Base-by-base conservation (phyloP, 2,329 filamentous ascomycete species). In the Colletotrichum neosansevieriae region DNA sequence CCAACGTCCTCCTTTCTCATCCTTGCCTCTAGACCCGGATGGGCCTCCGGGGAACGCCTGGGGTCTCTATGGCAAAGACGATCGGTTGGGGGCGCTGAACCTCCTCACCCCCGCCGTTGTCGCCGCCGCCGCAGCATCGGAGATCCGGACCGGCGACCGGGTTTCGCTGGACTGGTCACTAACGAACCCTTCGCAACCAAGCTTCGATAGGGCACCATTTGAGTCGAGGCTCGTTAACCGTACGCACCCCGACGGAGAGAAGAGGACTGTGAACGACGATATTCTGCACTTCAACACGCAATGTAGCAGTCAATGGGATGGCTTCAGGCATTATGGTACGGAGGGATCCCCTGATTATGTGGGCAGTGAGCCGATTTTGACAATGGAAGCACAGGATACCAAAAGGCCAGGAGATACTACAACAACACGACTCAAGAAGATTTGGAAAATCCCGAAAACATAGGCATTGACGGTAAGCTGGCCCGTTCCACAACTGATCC, bases 51-150 rank as follows among this genome's bases (percentile, higher is more conserved):
- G 84, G 7, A 88, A 88, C 64, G 84, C 86, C 6, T 89, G 86
- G 86, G 85, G 85, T 1, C 80, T 86, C 4, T 88, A 85, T 69
- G 86, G 85, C 3, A 73, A 78, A 5, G 64, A 78, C 3, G 86
- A 88, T 67, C 77, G 88, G 70, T 78, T 86, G 11, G 86, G 86
- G 24, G 86, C 83, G 72, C 78, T 89, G 1, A 88, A 88, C 73
- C 79, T 86, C 2, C 79, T 88, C 61, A 88, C 85, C 47, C 83
- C 85, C 1, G 79, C 86, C 1, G 76, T 84, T 29, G 70, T 71
- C 38, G 68, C 59, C 13, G 57, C 56, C 0, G 68, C 70, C 2
- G 58, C 70, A 6, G 58, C 67, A 21, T 77, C 79, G 5, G 68
- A 71, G 32, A 70, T 71, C 36, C 21, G 5, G 15, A 68, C 59